Evolutionary conservation across 73 alveolate genomes (phyloP), one percentile per base, ranked within the genome.

Genomic region (Paramecium sonneborni): DNA sequence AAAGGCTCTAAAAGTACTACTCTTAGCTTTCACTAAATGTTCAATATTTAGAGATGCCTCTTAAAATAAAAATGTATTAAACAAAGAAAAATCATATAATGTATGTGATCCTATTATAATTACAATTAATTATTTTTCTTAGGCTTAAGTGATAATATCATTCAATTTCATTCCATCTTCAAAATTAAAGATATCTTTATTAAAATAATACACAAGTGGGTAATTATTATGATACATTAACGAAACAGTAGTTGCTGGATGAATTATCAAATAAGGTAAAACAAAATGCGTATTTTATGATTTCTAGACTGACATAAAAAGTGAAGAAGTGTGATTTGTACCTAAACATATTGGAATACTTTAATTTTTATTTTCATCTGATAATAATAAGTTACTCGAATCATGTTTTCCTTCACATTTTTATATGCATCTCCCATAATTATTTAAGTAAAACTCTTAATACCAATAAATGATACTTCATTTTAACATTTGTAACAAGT

Each of bases 381-480:
- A 62, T 26, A 62, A 62, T 62, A 62, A 32, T 24, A 62, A 28
- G 24, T 62, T 62, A 32, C 44, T 52, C 8, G 68, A 62, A 62
- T 62, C 84, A 62, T 62, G 84, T 30, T 62, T 30, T 62, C 84
- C 84, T 26, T 72, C 86, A 72, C 86, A 72, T 72, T 72, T 38
- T 72, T 11, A 21, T 14, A 72, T 35, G 14, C 86, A 72, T 72
- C 20, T 38, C n/a, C 86, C 86, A 72, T 72, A 72, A 28, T 72
- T 21, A 38, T 72, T 72, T 72, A 72, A 37, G 57, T 72, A 72
- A 38, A 15, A 72, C 86, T 72, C 86, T 72, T 72, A 35, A 35
- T 72, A 62, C 6, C 5, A 52, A 7, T 72, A 15, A 72, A 2
- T 72, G 44, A 35, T 72, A 72, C 86, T 18, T 72, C 86, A 72